Percentiles rank a stretch among this genome's conserved stretches.
Conservation (phyloP, 2,329 filamentous ascomycete species). For the Penicillium brasilianum region DNA sequence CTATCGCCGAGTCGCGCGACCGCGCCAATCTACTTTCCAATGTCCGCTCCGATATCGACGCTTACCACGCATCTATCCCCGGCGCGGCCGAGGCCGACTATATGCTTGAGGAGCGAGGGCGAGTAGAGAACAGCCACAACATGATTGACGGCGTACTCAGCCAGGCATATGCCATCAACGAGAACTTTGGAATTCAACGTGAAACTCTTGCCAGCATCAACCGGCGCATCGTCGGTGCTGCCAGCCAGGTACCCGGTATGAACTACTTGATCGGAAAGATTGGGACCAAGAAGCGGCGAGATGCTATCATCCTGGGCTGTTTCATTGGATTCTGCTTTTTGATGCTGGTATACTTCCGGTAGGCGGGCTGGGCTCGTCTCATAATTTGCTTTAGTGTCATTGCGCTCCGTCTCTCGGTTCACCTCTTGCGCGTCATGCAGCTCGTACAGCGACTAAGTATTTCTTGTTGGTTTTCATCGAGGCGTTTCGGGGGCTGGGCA, state of each 20-base stretch:
- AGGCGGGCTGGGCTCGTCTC: slow-evolving; percentile 33
- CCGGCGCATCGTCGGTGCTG: slow-evolving; percentile 83
- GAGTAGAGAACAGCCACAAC: slow-evolving; percentile 86
- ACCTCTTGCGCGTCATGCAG: slow-evolving; percentile 14
- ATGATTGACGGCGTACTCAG: slow-evolving; percentile 89
- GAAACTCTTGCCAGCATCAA: slow-evolving; percentile 90
- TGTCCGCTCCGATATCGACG: slow-evolving; percentile 88
- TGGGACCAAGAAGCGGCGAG: slow-evolving; percentile 90
- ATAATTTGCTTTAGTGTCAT: slow-evolving; percentile 11
- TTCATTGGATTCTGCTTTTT: slow-evolving; percentile 94
- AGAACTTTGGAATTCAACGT: slow-evolving; percentile 84
- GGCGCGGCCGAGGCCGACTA: slow-evolving; percentile 89
- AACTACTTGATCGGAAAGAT: slow-evolving; percentile 92
- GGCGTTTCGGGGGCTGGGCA: slow-evolving; percentile 28
- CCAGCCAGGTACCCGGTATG: slow-evolving; percentile 88
- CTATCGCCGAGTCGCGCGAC: slow-evolving; percentile 78
- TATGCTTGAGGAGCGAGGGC: slow-evolving; percentile 87
- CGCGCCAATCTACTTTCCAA: slow-evolving; percentile 88
- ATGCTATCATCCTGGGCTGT: slow-evolving; percentile 87
- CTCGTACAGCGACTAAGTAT: slow-evolving; percentile 24
- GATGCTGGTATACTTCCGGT: slow-evolving; percentile 80
- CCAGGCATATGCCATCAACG: slow-evolving; percentile 95
- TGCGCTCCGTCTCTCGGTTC: neutral
- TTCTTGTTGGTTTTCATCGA: slow-evolving; percentile 15
- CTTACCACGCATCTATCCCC: slow-evolving; percentile 82